phyloP scores from a whole-genome alignment of 768 basidiomycete species.

The Suillus americanus region DNA sequence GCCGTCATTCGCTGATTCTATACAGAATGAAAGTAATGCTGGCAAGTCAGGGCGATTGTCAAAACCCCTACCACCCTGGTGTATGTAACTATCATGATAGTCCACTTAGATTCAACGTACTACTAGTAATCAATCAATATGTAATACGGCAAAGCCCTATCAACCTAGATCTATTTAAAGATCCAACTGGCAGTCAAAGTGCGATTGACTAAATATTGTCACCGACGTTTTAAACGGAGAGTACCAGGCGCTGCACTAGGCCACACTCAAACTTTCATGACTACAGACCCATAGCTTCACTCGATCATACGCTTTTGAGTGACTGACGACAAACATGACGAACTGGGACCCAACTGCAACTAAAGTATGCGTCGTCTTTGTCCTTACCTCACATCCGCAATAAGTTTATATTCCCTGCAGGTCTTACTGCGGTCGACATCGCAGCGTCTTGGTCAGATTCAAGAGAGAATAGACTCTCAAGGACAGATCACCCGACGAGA shows the following conservation, averaged over 20 bases:
- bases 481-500: constrained; percentile 62
- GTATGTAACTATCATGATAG: constrained; percentile 12
- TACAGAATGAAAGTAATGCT: constrained; percentile 7
- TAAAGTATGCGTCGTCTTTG: constrained; percentile 23
- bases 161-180: background rate
- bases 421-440: constrained; percentile 61
- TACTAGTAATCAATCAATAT: background rate
- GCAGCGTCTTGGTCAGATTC: constrained; percentile 66
- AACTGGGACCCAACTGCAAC: constrained; percentile 31
- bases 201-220: background rate
- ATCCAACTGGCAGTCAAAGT: background rate
- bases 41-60: constrained; percentile 23
- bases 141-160: background rate
- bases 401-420: constrained; percentile 33
- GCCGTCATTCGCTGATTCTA: background rate
- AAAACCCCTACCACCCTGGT: constrained; percentile 22
- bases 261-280: background rate
- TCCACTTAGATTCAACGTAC: background rate
- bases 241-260: background rate
- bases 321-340: constrained; percentile 17
- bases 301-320: background rate
- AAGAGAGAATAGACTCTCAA: constrained; percentile 67
- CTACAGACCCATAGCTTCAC: background rate
- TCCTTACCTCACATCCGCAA: background rate
- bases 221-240: background rate